These are phyloP conservation scores for Aspergillus nidulans DNA, from an alignment of 495 filamentous ascomycete species.

Conservation along the genomic window DNA sequence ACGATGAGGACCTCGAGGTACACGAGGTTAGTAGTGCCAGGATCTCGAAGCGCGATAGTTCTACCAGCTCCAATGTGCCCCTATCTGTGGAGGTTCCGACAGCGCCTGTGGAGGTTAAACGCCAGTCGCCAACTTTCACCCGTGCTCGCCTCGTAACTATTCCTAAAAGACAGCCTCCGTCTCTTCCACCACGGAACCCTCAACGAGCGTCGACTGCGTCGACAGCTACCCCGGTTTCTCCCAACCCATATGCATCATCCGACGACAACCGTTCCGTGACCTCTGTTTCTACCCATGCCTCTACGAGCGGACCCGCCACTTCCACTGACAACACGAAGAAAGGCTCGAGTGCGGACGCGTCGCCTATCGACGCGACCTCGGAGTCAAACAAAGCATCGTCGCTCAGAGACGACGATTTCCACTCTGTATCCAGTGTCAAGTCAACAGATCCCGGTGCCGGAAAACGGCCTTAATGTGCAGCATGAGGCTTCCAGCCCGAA, in stretches of 20 bases:
- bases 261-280: slow-evolving; percentile 15
- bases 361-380: slow-evolving; percentile 15
- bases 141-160: slow-evolving; percentile 67
- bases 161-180: slow-evolving; percentile 62
- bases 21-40: slow-evolving; percentile 41
- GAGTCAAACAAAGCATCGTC: slow-evolving; percentile 21
- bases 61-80: slow-evolving; percentile 41
- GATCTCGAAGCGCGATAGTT: slow-evolving; percentile 45
- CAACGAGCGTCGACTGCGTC: slow-evolving; percentile 29
- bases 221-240: slow-evolving; percentile 18
- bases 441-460: slow-evolving; percentile 14
- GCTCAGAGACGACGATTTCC: slow-evolving; percentile 42
- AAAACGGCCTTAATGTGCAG: slow-evolving; percentile 7
- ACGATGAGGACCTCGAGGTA: slow-evolving; percentile 37
- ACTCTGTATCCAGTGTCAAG: slow-evolving; percentile 37
- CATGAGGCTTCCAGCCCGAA: slow-evolving; percentile 1
- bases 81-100: slow-evolving; percentile 39
- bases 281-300: slow-evolving; percentile 23
- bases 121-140: slow-evolving; percentile 48
- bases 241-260: slow-evolving; percentile 14
- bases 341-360: slow-evolving; percentile 18
- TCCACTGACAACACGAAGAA: slow-evolving; percentile 20
- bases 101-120: slow-evolving; percentile 42
- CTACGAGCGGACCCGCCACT: slow-evolving; percentile 17
- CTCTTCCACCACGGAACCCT: slow-evolving; percentile 60